A percentile compares a stretch with the other conserved stretches of the same genome.
Evolutionary conservation across 2,329 filamentous ascomycete genomes (phyloP).

Genomic region (Xylariaceae sp.): DNA sequence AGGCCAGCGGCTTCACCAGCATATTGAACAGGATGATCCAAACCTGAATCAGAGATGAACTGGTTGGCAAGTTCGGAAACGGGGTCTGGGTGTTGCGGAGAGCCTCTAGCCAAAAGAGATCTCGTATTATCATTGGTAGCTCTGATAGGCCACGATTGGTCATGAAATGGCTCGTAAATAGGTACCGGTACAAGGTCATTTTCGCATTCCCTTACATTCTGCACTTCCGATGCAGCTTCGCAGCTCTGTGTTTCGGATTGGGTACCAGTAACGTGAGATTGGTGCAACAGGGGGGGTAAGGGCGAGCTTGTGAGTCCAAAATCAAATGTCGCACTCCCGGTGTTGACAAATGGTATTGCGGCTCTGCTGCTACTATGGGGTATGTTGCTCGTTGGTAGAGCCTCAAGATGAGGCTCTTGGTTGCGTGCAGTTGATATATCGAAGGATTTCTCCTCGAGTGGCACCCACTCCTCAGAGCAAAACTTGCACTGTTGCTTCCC

Average conservation of each 20-base stretch:
- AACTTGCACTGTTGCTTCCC: not conserved
- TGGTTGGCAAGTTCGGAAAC: not conserved
- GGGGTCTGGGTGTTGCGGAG: not conserved
- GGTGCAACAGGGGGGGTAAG: too few relatives aligned
- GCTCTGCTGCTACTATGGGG: conserved; percentile 13
- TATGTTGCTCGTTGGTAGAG: conserved; percentile 6
- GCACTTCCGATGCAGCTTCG: too few relatives aligned
- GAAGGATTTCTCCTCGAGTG: not conserved
- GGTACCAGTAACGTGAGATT: too few relatives aligned
- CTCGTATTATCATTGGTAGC: not conserved
- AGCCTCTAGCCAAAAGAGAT: not conserved
- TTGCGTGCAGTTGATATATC: conserved; percentile 8
- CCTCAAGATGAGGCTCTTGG: conserved; percentile 7
- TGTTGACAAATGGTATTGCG: conserved; percentile 15
- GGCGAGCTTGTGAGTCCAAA: not conserved
- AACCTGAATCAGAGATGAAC: not conserved
- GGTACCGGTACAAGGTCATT: too few relatives aligned
- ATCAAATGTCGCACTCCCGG: conserved; percentile 5
- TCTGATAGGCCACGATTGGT: not conserved
- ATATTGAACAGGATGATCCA: not conserved
- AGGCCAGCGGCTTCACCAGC: not conserved
- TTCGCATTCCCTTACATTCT: too few relatives aligned
- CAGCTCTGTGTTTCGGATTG: too few relatives aligned
- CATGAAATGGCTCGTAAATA: not conserved
- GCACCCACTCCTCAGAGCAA: not conserved